Evolutionary conservation across 371 early-diverging fungal species (phyloP).

Genomic region (Polyrhizophydium stewartii): DNA sequence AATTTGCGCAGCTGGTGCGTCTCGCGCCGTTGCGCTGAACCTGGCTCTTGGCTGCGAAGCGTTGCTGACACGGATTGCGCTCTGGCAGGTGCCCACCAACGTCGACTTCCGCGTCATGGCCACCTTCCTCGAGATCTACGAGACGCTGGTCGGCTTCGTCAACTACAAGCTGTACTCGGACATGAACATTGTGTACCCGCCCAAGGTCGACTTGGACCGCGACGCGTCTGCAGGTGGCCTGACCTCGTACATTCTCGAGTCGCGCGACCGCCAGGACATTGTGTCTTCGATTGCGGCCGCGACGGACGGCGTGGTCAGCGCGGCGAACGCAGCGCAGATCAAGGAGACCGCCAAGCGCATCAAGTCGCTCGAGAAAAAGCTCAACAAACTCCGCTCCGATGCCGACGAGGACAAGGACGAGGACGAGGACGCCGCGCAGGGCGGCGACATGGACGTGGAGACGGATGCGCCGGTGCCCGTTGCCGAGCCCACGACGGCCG

Average conservation of each 20-base stretch:
- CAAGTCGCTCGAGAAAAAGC: conserved; percentile 39
- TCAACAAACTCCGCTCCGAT: conserved; percentile 28
- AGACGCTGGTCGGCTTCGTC: conserved; percentile 89
- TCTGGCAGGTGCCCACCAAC: conserved; percentile 69
- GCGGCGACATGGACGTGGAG: conserved; percentile 17
- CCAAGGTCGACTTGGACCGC: conserved; percentile 61
- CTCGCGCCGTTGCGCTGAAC: background rate
- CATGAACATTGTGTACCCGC: conserved; percentile 84
- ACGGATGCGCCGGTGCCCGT: conserved; percentile 19
- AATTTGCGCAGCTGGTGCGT: conserved; percentile 77
- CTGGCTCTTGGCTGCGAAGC: too few relatives aligned
- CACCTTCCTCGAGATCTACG: conserved; percentile 95
- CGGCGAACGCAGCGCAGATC: conserved; percentile 21
- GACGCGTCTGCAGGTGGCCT: conserved; percentile 72
- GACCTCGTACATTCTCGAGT: conserved; percentile 64
- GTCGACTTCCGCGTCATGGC: conserved; percentile 96
- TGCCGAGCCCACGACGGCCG: conserved; percentile 18
- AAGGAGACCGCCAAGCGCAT: conserved; percentile 44
- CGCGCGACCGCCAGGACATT: conserved; percentile 22
- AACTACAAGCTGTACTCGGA: conserved; percentile 89
- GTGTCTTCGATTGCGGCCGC: conserved; percentile 24
- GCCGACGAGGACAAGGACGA: conserved; percentile 28
- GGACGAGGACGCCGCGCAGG: conserved; percentile 13
- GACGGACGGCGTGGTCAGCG: background rate
- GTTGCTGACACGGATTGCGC: too few relatives aligned